Percentiles rank a stretch among this genome's conserved stretches.
These are phyloP conservation scores for Pisolithus orientalis DNA, from an alignment of 768 basidiomycete species.

Conservation along the genomic window DNA sequence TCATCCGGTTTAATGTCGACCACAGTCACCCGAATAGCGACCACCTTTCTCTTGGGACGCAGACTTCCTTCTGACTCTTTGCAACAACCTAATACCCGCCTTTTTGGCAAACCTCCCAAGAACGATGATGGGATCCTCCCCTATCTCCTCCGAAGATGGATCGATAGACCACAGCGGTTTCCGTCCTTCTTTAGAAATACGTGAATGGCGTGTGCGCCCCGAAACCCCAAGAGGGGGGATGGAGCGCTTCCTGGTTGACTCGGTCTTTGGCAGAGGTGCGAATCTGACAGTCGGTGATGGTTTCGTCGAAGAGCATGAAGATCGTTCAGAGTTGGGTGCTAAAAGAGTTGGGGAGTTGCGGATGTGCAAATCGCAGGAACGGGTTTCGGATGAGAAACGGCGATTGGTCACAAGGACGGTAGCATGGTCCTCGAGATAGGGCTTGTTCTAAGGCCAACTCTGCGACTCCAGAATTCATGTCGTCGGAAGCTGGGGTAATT, in stretches of 20 bases:
- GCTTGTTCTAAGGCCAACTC: neutral
- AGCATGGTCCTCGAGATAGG: neutral
- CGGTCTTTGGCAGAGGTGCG: conserved; percentile 51
- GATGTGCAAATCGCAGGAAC: neutral
- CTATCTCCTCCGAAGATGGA: conserved; percentile 21
- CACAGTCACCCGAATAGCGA: conserved; percentile 3
- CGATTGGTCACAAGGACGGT: neutral
- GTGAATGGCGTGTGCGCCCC: conserved; percentile 30
- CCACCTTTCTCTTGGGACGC: conserved; percentile 10
- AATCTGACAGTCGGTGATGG: conserved; percentile 41
- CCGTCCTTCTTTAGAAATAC: conserved; percentile 13
- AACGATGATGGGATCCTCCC: conserved; percentile 43
- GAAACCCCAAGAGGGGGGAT: conserved; percentile 50
- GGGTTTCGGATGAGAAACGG: neutral
- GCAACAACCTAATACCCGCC: conserved; percentile 36
- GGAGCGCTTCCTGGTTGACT: conserved; percentile 43
- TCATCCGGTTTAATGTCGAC: conserved; percentile 20
- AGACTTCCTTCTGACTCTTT: conserved; percentile 38
- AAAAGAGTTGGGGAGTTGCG: neutral
- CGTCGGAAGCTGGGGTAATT: neutral
- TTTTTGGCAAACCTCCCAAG: conserved; percentile 49
- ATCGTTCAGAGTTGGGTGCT: neutral
- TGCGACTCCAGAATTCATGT: neutral
- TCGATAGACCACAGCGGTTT: conserved; percentile 16
- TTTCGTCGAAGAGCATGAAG: neutral